Evolutionary conservation across 768 basidiomycete genomes (phyloP), one percentile per base, ranked within the genome.

Genomic region (Russula sp.): DNA sequence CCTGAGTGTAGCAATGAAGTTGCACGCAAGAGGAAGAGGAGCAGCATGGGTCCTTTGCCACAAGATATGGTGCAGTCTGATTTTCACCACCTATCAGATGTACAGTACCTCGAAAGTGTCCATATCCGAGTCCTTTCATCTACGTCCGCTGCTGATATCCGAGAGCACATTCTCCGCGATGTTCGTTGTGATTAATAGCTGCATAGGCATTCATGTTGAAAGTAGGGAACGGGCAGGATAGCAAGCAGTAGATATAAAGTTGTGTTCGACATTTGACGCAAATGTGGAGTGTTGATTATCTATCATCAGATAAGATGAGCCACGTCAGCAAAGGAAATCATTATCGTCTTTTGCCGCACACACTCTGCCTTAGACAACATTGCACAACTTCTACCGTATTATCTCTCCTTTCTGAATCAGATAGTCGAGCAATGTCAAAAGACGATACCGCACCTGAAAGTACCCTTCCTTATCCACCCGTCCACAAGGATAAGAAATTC

Each of bases 401-500:
- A 42, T 10, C 13, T 34, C 28, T 30, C 50, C 14, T n/a, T 26
- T 44, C 42, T 61, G 13, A 32, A 40, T 9, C 53, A 40, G 10
- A 13, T 24, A 26, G 1, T 38, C 52, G 28, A 56, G 32, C 24
- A 24, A 68, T 67, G 59, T 62, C 64, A 13, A 30, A 46, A 34
- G 30, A 16, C 49, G 69, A 70, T 42, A n/a, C 55, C 36, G 74
- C 71, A n/a, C 78, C 88, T 30, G 75, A 83, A 71, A 89, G 88
- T 74, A 86, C 84, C 2, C 79, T 93, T 0, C 89, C 89, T 5
- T 91, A 92, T 75, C 92, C 92, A 28, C 86, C 90, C 1, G 76
- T 95, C 38, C 84, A 92, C 76, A 78, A 76, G 57, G 85, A 89
- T 77, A 91, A 92, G 76, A 83, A 83, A 71, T 94, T 94, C 65